These are phyloP conservation scores for Phytophthora sojae DNA, from an alignment of 352 stramenopile genomes.

Conservation along the genomic window DNA sequence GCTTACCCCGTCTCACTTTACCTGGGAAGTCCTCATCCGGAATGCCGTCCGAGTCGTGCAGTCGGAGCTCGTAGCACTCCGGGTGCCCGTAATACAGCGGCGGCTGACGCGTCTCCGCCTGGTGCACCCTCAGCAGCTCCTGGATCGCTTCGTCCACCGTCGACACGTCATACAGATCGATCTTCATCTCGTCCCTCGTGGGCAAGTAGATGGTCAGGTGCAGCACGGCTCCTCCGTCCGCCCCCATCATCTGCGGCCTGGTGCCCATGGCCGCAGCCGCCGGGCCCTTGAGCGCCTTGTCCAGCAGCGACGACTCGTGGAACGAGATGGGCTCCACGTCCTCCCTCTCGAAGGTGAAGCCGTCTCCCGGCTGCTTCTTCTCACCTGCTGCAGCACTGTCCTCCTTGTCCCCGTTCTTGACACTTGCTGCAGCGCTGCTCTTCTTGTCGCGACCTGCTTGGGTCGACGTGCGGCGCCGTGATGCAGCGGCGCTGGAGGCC, in stretches of 20 bases:
- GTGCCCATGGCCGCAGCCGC: conserved; percentile 51
- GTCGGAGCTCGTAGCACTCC: conserved; percentile 87
- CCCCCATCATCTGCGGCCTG: conserved; percentile 65
- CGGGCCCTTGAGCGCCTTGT: conserved; percentile 78
- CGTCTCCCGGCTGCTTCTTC: conserved; percentile 45
- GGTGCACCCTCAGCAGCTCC: conserved; percentile 78
- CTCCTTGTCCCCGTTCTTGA: conserved; percentile 26
- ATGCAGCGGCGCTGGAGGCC: conserved; percentile 18
- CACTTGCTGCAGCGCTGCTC: conserved; percentile 19
- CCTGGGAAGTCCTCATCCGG: conserved; percentile 90
- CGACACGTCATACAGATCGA: conserved; percentile 88
- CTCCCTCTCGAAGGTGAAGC: conserved; percentile 79
- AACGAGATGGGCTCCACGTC: conserved; percentile 66
- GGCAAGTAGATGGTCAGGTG: conserved; percentile 89
- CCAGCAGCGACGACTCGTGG: conserved; percentile 77
- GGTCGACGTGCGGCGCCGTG: conserved; percentile 37
- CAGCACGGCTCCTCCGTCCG: conserved; percentile 72
- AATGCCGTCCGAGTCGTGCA: conserved; percentile 86
- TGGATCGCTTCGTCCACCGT: conserved; percentile 91
- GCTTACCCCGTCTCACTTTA: conserved; percentile 24
- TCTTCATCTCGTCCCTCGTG: conserved; percentile 87
- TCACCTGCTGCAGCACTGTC: conserved; percentile 1
- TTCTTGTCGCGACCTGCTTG: conserved; percentile 38
- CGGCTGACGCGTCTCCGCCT: conserved; percentile 68
- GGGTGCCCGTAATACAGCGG: conserved; percentile 86